phyloP scores from a whole-genome alignment of 2,329 filamentous ascomycete genomes.

The Penicillium vulpinum region DNA sequence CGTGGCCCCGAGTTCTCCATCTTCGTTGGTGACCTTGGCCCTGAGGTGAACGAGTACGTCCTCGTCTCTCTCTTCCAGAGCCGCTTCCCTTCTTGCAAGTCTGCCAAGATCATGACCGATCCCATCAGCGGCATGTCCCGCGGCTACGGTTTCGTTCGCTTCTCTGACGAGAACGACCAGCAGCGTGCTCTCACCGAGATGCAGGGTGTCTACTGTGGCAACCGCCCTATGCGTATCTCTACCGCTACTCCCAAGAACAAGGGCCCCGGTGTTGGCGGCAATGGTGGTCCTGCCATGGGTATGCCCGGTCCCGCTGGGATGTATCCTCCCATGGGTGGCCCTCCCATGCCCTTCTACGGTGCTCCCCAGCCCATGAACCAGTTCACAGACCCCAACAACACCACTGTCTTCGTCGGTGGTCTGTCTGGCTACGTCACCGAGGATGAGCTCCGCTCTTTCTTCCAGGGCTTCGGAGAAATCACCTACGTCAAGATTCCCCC shows the following conservation, averaged over 20 bases:
- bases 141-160: constrained; percentile 96
- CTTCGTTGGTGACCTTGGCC: constrained; percentile 95
- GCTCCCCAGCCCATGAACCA: constrained; percentile 91
- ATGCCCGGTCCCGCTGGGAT: constrained; percentile 61
- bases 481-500: constrained; percentile 99
- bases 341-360: constrained; percentile 65
- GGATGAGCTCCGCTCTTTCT: constrained; percentile 99
- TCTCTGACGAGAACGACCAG: constrained; percentile 92
- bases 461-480: constrained; percentile 99
- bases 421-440: constrained; percentile 98
- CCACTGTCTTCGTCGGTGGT: constrained; percentile 95
- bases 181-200: constrained; percentile 95
- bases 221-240: constrained; percentile 96
- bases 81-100: constrained; percentile 96
- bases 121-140: constrained; percentile 96
- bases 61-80: constrained; percentile 95
- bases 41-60: constrained; percentile 98
- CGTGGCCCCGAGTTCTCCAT: constrained; percentile 95
- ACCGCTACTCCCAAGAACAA: constrained; percentile 96
- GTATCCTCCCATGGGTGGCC: constrained; percentile 67
- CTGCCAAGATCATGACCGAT: constrained; percentile 99
- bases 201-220: constrained; percentile 99
- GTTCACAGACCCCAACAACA: constrained; percentile 99
- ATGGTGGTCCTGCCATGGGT: constrained; percentile 48
- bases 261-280: constrained; percentile 56